These are phyloP conservation scores for Gracilariopsis chorda DNA, from an alignment of 23 red algal species.

Conservation along the genomic window DNA sequence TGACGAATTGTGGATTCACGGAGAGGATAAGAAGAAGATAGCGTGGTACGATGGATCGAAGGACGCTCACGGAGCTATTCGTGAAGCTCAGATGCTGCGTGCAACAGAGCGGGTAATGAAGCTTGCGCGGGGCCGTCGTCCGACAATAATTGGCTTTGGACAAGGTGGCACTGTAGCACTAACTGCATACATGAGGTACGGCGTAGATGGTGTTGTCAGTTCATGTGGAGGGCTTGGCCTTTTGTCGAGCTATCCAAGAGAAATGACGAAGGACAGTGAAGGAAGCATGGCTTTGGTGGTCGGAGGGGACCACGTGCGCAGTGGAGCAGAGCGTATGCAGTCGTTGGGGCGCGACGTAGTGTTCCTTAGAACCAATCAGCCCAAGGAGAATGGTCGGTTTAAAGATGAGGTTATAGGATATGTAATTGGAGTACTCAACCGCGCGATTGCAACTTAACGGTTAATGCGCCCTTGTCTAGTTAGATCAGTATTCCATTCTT, in stretches of 20 bases:
- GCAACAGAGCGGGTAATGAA: background rate
- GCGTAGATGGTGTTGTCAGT: background rate
- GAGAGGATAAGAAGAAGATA: background rate
- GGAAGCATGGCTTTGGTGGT: background rate
- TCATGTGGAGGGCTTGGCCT: background rate
- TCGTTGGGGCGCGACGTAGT: background rate
- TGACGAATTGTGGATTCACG: background rate
- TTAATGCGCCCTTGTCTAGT: too few relatives aligned
- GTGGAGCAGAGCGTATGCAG: slow-evolving; percentile 4
- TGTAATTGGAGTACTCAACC: slow-evolving; percentile 3
- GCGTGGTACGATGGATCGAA: slow-evolving; percentile 4
- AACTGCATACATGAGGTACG: slow-evolving; percentile 24
- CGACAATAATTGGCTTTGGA: slow-evolving; percentile 8
- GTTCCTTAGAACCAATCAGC: background rate
- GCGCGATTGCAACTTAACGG: slow-evolving; percentile 14
- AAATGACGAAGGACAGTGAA: slow-evolving; percentile 2
- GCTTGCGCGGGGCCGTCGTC: background rate
- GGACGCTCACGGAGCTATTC: background rate
- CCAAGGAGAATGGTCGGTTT: slow-evolving; percentile 14
- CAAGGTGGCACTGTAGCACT: background rate
- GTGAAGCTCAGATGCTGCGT: background rate
- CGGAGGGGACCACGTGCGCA: background rate
- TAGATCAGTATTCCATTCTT: too few relatives aligned
- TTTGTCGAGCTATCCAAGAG: background rate
- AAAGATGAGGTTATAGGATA: slow-evolving; percentile 7